These are phyloP conservation scores for Ophiostoma tasmaniense DNA, from an alignment of 2,329 filamentous ascomycete genomes.

Conservation along the genomic window DNA sequence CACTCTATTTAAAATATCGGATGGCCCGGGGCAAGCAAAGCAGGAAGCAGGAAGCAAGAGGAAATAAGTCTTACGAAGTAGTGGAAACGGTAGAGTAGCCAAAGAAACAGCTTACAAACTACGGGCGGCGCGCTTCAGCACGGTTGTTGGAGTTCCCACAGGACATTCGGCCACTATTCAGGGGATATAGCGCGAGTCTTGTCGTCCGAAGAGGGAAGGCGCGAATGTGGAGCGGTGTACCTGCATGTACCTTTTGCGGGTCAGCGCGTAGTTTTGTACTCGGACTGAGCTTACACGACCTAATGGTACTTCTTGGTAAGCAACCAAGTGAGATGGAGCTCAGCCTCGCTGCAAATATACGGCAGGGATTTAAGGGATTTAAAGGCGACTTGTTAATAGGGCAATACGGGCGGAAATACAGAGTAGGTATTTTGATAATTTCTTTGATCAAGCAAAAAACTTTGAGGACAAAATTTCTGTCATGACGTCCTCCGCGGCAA, in stretches of 20 bases:
- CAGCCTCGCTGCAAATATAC: background rate
- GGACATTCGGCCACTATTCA: background rate
- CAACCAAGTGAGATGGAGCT: background rate
- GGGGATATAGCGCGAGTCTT: background rate
- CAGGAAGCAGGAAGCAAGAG: background rate
- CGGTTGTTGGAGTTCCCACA: background rate
- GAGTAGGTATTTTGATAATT: background rate
- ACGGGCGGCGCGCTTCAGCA: background rate
- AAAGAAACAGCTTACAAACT: background rate
- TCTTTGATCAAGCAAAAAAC: background rate
- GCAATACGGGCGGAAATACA: background rate
- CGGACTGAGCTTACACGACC: background rate
- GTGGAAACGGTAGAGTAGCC: background rate
- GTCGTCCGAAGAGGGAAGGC: conserved; percentile 1
- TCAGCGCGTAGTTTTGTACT: background rate
- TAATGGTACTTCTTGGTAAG: background rate
- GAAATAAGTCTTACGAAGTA: too few relatives aligned
- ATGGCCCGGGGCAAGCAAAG: conserved; percentile 18
- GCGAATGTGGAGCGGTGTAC: background rate
- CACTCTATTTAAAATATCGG: conserved; percentile 14
- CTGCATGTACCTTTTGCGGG: background rate
- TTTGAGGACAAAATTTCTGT: background rate
- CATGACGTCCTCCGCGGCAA: background rate
- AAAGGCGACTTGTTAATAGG: background rate
- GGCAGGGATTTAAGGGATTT: background rate